Conservation (phyloP, 75 land plant species). For the Pseudotsuga menziesii region DNA sequence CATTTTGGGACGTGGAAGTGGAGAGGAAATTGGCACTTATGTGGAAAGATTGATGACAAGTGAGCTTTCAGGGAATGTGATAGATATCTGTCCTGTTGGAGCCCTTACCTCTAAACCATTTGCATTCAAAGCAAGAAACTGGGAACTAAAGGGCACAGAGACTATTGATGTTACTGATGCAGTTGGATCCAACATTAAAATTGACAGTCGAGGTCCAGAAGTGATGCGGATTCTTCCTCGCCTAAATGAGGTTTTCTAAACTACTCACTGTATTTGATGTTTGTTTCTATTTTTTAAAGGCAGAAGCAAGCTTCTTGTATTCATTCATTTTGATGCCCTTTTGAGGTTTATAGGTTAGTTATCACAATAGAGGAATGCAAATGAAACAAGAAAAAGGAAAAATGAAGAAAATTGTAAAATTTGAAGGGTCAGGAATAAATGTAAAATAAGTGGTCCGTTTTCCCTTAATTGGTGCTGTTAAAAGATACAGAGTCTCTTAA, state of each 20-base stretch:
- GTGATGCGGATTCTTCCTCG: constrained; percentile 97
- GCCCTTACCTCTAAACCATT: constrained; percentile 96
- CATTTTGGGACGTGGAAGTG: constrained; percentile 97
- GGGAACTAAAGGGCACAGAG: constrained; percentile 96
- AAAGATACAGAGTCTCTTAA: neutral
- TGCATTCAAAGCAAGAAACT: constrained; percentile 97
- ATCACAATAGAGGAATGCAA: neutral
- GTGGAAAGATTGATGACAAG: constrained; percentile 96
- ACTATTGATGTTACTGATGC: constrained; percentile 95
- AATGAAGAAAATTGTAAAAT: neutral
- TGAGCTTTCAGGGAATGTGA: constrained; percentile 99
- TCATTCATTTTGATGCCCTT: neutral
- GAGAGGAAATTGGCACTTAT: constrained; percentile 98
- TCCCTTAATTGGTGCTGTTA: neutral
- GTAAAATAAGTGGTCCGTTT: neutral
- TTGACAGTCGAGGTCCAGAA: constrained; percentile 98
- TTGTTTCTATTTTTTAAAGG: constrained; percentile 5
- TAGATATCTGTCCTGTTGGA: constrained; percentile 97
- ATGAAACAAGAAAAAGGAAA: neutral
- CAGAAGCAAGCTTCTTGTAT: neutral
- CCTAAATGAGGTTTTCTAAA: constrained; percentile 76
- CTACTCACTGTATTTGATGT: neutral
- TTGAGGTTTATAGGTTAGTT: neutral
- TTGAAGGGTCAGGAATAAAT: neutral
- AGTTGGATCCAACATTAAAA: constrained; percentile 90